Base-by-base conservation (phyloP, 2,329 filamentous ascomycete genomes). In the Ophiobolus disseminans region DNA sequence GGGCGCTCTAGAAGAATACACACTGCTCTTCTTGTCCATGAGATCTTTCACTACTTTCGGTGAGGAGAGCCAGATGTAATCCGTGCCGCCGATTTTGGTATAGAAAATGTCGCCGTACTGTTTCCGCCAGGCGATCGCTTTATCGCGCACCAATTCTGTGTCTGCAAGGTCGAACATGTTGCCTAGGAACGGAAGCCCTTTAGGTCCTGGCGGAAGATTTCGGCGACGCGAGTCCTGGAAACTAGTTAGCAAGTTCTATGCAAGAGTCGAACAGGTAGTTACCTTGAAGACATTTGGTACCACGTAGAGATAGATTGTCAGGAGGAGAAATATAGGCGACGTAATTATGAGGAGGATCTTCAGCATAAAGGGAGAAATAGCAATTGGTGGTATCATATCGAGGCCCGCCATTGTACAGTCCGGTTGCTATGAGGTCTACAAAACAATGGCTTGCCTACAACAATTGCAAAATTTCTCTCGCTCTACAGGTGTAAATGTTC, bases 1-100 rank as follows among this genome's bases (percentile, higher is more conserved):
- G 21, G 64, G 54, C 5, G 64, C 48, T 13, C 77, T 73, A 1
- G 81, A 81, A 1, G 78, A 77, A 58, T 82, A 83, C 36, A 80
- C 74, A n/a, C 74, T 73, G 0, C 78, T 77, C 31, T 78, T 76
- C 57, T 80, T 81, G 50, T 82, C 80, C 45, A 84, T 78, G n/a
- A 84, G 68, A 16, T 83, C 81, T 30, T 78, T 79, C 0, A 81
- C 80, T 1, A 75, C 70, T 69, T 77, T 77, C 0, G 78, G 76
- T 26, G 80, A 78, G 46, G 66, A 72, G 6, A 76, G 62, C 71
- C 71, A 76, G 31, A 76, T 64, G 45, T 69, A 76, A 52, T 75
- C 73, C 23, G 70, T 65, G 20, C 68, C 72, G 11, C 74, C 74
- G 8, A 76, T 68, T 48, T 73, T 73, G 13, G 72, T 74, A 48